A percentile compares a stretch with the other conserved stretches of the same genome.
These are phyloP conservation scores for Candida maesae DNA, from an alignment of 805 yeast genomes.

Conservation along the genomic window DNA sequence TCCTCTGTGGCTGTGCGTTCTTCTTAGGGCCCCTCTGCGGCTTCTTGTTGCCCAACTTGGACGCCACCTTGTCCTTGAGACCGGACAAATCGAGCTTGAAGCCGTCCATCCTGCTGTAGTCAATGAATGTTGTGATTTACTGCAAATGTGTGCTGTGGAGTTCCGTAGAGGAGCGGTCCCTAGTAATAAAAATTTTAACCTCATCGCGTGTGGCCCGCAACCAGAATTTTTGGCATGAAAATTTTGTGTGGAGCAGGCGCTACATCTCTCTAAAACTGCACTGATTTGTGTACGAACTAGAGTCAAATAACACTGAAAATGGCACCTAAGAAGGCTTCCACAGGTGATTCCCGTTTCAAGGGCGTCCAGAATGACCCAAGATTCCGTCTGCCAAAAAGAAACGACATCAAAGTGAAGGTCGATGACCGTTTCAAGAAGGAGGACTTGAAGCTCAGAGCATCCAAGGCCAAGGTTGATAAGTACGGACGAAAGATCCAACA, in stretches of 20 bases:
- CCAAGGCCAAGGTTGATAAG: conserved; percentile 65
- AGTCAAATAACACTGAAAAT: neutral
- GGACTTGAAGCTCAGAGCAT: conserved; percentile 54
- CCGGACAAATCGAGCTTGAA: conserved; percentile 39
- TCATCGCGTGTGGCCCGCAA: conserved; percentile 17
- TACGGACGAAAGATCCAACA: conserved; percentile 73
- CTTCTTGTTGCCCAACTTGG: conserved; percentile 37
- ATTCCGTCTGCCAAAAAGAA: conserved; percentile 69
- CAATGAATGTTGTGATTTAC: too few species aligned
- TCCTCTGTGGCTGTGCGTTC: neutral
- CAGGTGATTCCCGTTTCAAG: conserved; percentile 72
- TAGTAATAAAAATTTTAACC: conserved; percentile 19
- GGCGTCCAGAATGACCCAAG: conserved; percentile 84
- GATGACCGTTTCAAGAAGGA: conserved; percentile 80
- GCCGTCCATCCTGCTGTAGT: conserved; percentile 29
- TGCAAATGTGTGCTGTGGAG: too few species aligned
- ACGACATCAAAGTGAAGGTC: conserved; percentile 67
- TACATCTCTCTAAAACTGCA: too few species aligned
- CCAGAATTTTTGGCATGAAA: neutral
- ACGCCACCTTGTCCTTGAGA: conserved; percentile 60
- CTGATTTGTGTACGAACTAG: too few species aligned
- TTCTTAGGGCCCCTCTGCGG: conserved; percentile 23
- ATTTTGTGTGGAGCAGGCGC: neutral
- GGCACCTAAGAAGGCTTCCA: conserved; percentile 24
- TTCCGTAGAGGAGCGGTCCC: too few species aligned